Conservation (phyloP, 345 rosid species). For the Cardamine occulta region DNA sequence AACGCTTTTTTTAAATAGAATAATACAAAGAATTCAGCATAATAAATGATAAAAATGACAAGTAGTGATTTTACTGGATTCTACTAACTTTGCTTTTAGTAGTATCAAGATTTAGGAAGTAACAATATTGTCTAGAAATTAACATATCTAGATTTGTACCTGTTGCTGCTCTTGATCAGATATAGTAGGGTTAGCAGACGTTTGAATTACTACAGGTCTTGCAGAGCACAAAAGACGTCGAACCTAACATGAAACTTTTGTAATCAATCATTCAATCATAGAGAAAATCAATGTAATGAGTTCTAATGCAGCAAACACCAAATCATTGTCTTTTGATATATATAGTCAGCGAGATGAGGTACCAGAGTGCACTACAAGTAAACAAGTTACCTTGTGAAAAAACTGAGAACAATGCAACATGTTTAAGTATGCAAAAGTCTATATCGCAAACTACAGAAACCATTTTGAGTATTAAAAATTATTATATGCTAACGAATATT, state of each 20-base stretch:
- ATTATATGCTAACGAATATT: not conserved
- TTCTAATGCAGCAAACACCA: conserved; percentile 26
- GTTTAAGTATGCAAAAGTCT: conserved; percentile 23
- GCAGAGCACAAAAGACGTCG: conserved; percentile 91
- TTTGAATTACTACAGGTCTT: conserved; percentile 82
- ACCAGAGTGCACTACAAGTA: conserved; percentile 18
- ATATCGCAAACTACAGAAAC: conserved; percentile 5
- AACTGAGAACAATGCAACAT: conserved; percentile 11
- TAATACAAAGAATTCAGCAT: not conserved
- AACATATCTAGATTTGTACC: conserved; percentile 49
- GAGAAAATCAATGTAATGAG: conserved; percentile 10
- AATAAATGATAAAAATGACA: conserved; percentile 7
- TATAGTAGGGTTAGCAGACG: conserved; percentile 73
- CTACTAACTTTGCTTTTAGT: conserved; percentile 11
- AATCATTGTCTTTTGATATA: conserved; percentile 1
- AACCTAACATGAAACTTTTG: conserved; percentile 55
- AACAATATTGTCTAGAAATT: conserved; percentile 15
- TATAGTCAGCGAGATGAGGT: conserved; percentile 3
- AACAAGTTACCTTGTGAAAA: conserved; percentile 17
- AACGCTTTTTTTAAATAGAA: not conserved
- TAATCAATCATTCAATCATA: conserved; percentile 2
- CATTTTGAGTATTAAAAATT: conserved; percentile 8
- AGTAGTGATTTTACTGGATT: conserved; percentile 15
- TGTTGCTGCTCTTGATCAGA: conserved; percentile 97
- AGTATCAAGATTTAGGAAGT: conserved; percentile 1